A percentile compares a stretch with the other conserved stretches of the same genome.
Conservation (phyloP, 2,329 filamentous ascomycete species). For the Monosporascus sp. region DNA sequence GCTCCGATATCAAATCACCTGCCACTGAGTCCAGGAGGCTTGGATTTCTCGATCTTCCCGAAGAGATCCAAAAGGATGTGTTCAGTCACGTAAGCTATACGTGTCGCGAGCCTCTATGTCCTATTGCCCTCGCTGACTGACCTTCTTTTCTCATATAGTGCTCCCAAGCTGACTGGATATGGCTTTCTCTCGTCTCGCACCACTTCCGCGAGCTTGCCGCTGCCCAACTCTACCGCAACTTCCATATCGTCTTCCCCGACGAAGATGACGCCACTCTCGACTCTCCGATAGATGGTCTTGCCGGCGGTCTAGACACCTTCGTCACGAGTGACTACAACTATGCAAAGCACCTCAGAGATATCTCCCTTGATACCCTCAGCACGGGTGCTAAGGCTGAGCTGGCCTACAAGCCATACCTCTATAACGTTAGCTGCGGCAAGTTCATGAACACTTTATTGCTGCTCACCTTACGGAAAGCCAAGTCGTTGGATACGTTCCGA, state of each 20-base stretch:
- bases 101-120: not conserved
- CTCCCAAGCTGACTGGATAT: constrained; percentile 47
- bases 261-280: constrained; percentile 49
- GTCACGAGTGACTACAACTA: constrained; percentile 61
- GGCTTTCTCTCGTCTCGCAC: constrained; percentile 52
- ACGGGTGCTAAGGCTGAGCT: constrained; percentile 47
- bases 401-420: constrained; percentile 49
- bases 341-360: constrained; percentile 49
- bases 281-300: constrained; percentile 51
- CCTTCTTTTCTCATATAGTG: constrained; percentile 33
- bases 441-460: constrained; percentile 58
- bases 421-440: constrained; percentile 53
- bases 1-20: constrained; percentile 22
- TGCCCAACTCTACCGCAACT: constrained; percentile 52
- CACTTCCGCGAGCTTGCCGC: constrained; percentile 55
- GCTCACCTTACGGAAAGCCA: constrained; percentile 50
- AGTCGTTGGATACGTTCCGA: constrained; percentile 50
- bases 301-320: constrained; percentile 55
- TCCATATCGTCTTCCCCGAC: constrained; percentile 57
- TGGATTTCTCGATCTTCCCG: constrained; percentile 38
- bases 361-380: constrained; percentile 52
- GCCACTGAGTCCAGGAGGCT: constrained; percentile 23
- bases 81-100: constrained; percentile 36
- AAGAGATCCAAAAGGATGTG: constrained; percentile 45
- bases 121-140: constrained; percentile 5